Evolutionary conservation across 805 yeast genomes (phyloP).

Genomic region (Zygotorulaspora florentina): DNA sequence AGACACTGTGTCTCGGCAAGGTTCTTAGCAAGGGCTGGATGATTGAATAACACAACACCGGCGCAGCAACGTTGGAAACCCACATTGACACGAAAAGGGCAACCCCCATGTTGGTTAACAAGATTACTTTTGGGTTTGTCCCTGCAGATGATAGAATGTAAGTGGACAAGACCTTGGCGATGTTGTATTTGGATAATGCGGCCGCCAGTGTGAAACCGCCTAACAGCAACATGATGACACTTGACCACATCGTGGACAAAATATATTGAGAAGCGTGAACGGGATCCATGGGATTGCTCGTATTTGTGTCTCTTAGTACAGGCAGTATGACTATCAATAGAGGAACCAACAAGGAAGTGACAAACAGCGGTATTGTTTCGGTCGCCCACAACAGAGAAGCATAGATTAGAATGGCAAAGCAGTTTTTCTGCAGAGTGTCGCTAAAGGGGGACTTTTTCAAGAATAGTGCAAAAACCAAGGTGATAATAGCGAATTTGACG

Average conservation of each 20-base stretch:
- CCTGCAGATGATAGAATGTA: constrained; percentile 79
- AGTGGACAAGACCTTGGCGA: constrained; percentile 83
- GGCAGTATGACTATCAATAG: constrained; percentile 68
- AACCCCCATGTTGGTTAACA: constrained; percentile 79
- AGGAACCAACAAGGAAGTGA: constrained; percentile 82
- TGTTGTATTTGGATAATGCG: constrained; percentile 83
- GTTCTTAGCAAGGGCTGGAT: constrained; percentile 87
- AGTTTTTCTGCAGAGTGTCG: constrained; percentile 61
- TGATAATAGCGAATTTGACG: constrained; percentile 46
- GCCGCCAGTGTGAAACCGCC: constrained; percentile 97
- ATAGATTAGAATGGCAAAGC: constrained; percentile 77
- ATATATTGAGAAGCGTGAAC: constrained; percentile 65
- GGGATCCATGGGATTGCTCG: constrained; percentile 49
- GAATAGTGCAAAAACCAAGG: constrained; percentile 43
- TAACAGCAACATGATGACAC: constrained; percentile 80
- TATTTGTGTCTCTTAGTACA: constrained; percentile 56
- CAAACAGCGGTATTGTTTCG: constrained; percentile 77
- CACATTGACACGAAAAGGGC: constrained; percentile 87
- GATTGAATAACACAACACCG: constrained; percentile 86
- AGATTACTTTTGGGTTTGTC: constrained; percentile 71
- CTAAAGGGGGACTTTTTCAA: constrained; percentile 50
- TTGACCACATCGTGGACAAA: constrained; percentile 89
- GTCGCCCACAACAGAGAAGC: constrained; percentile 94
- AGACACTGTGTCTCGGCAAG: constrained; percentile 69
- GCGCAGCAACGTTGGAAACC: constrained; percentile 97